These are phyloP conservation scores for Neofusicoccum sp. DNA, from an alignment of 2,329 filamentous ascomycete genomes.

Conservation along the genomic window DNA sequence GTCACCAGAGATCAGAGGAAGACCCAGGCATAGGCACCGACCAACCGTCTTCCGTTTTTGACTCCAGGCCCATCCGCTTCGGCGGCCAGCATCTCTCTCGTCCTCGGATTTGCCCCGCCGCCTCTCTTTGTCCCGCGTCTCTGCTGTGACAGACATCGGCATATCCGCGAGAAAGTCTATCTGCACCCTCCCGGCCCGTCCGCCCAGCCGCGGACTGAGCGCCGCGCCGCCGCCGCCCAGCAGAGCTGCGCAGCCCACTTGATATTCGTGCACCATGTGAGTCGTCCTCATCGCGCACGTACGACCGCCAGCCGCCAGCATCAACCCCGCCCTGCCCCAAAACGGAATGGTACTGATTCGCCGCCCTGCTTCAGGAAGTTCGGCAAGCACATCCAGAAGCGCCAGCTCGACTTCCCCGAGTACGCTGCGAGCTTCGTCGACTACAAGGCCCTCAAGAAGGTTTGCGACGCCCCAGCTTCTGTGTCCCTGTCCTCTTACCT, in stretches of 20 bases:
- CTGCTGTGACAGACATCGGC: neutral
- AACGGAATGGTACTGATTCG: conserved; percentile 29
- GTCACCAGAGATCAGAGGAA: neutral
- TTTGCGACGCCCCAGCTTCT: conserved; percentile 41
- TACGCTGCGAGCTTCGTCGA: conserved; percentile 99
- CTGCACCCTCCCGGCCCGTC: neutral
- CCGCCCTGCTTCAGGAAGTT: conserved; percentile 76
- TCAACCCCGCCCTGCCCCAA: conserved; percentile 11
- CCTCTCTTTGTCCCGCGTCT: conserved; percentile 3
- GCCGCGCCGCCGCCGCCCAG: neutral
- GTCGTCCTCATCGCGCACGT: conserved; percentile 8
- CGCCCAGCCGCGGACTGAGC: neutral
- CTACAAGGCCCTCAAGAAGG: conserved; percentile 99
- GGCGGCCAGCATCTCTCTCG: conserved; percentile 7
- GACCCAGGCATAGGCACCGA: neutral
- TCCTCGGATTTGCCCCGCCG: conserved; percentile 7
- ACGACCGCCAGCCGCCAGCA: neutral
- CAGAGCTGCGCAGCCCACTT: neutral
- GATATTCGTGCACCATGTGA: conserved; percentile 15
- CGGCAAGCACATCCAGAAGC: conserved; percentile 98
- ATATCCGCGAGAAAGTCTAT: neutral
- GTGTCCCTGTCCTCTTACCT: neutral
- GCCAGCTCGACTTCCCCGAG: conserved; percentile 97
- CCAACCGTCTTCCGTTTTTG: conserved; percentile 12
- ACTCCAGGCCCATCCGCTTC: neutral